These are phyloP conservation scores for Trichoderma pleuroti DNA, from an alignment of 2,329 filamentous ascomycete species.

Conservation along the genomic window DNA sequence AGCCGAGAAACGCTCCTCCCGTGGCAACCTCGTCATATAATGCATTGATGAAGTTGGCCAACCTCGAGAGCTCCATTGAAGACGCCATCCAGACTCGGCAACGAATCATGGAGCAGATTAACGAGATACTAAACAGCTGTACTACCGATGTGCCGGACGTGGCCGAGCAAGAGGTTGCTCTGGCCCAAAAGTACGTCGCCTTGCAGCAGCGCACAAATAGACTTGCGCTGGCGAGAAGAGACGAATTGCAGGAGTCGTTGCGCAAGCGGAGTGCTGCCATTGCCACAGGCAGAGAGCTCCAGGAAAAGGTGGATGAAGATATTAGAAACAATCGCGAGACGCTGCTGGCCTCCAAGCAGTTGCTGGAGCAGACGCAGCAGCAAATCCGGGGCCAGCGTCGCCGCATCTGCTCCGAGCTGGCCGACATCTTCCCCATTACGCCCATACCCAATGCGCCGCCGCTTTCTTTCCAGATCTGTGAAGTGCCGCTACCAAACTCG, in stretches of 20 bases:
- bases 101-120: constrained; percentile 74
- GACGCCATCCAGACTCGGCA: constrained; percentile 79
- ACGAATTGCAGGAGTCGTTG: constrained; percentile 66
- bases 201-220: constrained; percentile 65
- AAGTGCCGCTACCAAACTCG: constrained; percentile 75
- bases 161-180: constrained; percentile 46
- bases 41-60: constrained; percentile 80
- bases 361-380: constrained; percentile 56
- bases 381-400: constrained; percentile 81
- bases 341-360: constrained; percentile 52
- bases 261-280: constrained; percentile 65
- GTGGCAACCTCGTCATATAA: constrained; percentile 76
- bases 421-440: constrained; percentile 75
- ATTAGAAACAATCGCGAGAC: constrained; percentile 59
- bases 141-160: constrained; percentile 43
- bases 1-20: constrained; percentile 50
- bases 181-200: constrained; percentile 54
- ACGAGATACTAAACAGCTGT: constrained; percentile 47
- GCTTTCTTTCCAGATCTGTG: constrained; percentile 80
- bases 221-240: constrained; percentile 57
- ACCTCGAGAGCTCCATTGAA: constrained; percentile 85
- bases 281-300: constrained; percentile 54
- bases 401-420: constrained; percentile 80
- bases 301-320: constrained; percentile 57
- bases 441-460: constrained; percentile 55